A percentile compares a stretch with the other conserved stretches of the same genome.
phyloP scores from a whole-genome alignment of 345 rosid species.

The Syzygium aromaticum region DNA sequence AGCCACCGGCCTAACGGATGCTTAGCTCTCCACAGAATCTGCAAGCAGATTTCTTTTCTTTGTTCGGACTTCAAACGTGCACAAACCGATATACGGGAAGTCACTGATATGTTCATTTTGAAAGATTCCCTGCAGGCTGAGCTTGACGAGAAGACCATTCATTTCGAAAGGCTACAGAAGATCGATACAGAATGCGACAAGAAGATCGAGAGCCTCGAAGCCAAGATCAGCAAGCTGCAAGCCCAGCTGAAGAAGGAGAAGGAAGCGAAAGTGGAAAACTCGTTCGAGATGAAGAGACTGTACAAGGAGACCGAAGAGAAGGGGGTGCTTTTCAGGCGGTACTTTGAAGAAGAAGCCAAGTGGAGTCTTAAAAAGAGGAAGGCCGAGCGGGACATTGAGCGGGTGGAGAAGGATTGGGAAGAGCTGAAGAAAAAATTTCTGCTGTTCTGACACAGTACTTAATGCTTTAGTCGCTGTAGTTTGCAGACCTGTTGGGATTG shows the following conservation, averaged over 20 bases:
- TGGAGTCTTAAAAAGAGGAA: conserved; percentile 17
- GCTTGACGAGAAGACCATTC: conserved; percentile 3
- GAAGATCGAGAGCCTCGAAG: conserved; percentile 5
- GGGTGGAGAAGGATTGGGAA: conserved; percentile 19
- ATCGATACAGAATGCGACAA: not conserved
- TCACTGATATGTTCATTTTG: not conserved
- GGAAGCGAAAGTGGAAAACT: conserved; percentile 9
- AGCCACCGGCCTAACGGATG: not conserved
- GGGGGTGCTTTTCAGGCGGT: conserved; percentile 4
- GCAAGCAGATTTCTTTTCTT: conserved; percentile 12
- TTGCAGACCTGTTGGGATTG: not conserved
- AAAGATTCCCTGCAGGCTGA: conserved; percentile 8
- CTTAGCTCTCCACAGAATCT: conserved; percentile 2
- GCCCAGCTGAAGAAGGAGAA: conserved; percentile 6
- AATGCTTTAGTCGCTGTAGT: not conserved
- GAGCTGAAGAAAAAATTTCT: conserved; percentile 13
- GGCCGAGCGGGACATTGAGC: conserved; percentile 16
- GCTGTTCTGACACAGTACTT: not conserved
- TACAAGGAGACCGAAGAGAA: conserved; percentile 18
- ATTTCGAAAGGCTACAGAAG: conserved; percentile 11
- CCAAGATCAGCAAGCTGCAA: conserved; percentile 5
- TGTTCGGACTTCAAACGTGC: conserved; percentile 8
- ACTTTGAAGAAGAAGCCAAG: conserved; percentile 12
- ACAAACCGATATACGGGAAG: conserved; percentile 3
- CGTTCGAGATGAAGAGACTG: conserved; percentile 10